Evolutionary conservation across 108 stramenopile genomes (phyloP).

Genomic region (Skeletonema menzelii): DNA sequence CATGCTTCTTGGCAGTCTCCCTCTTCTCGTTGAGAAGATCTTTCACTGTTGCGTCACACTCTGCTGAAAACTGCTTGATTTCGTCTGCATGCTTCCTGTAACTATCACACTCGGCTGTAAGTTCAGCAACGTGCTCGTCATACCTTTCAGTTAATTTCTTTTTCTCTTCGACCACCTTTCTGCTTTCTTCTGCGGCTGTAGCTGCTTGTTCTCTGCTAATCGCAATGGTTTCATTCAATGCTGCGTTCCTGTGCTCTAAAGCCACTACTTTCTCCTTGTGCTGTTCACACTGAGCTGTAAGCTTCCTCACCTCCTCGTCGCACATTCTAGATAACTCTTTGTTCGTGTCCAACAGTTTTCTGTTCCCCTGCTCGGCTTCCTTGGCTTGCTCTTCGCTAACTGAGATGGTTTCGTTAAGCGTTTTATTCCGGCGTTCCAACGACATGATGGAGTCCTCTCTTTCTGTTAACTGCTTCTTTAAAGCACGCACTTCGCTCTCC

Average conservation of each 20-base stretch:
- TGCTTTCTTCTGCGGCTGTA: not conserved
- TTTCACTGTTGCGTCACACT: not conserved
- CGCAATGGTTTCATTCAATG: not conserved
- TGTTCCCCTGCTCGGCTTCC: slow-evolving; percentile 22
- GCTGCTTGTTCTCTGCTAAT: not conserved
- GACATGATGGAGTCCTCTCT: slow-evolving; percentile 26
- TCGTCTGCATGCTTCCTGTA: not conserved
- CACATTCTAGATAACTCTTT: not conserved
- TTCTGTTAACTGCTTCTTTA: slow-evolving; percentile 17
- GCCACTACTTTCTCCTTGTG: not conserved
- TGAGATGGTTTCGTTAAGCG: slow-evolving; percentile 13
- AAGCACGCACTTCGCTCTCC: slow-evolving; percentile 23
- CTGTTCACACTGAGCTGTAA: not conserved
- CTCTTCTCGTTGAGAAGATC: slow-evolving; percentile 5
- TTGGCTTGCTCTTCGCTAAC: slow-evolving; percentile 2
- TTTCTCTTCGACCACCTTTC: not conserved
- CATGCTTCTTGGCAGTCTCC: slow-evolving; percentile 6
- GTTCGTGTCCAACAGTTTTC: not conserved
- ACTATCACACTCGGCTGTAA: slow-evolving; percentile 3
- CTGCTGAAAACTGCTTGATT: not conserved
- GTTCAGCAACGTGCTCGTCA: not conserved
- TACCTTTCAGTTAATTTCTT: not conserved
- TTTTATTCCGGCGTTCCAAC: slow-evolving; percentile 22
- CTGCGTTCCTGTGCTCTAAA: not conserved
- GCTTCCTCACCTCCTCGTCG: not conserved